These are phyloP conservation scores for Ganoderma lingzhi DNA, from an alignment of 1,284 basidiomycete genomes.

Conservation along the genomic window DNA sequence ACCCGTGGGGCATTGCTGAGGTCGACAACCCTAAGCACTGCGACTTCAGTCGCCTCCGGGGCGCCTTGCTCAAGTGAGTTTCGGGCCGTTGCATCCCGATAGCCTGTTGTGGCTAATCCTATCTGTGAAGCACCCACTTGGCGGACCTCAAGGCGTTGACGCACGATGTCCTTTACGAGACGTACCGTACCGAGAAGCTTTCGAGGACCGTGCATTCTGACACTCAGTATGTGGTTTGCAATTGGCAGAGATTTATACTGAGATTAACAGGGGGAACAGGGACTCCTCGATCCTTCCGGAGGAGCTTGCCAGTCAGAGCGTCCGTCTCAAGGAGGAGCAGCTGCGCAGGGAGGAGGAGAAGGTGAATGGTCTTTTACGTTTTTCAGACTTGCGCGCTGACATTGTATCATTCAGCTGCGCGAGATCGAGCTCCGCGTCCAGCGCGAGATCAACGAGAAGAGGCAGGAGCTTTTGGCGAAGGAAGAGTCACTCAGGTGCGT, in stretches of 20 bases:
- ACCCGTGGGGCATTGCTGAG: constrained; percentile 99
- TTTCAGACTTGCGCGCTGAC: constrained; percentile 8
- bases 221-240: constrained; percentile 63
- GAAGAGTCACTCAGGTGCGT: constrained; percentile 86
- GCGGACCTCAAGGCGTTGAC: constrained; percentile 95
- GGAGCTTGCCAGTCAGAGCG: constrained; percentile 95
- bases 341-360: constrained; percentile 98
- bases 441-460: constrained; percentile 98
- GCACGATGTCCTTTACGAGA: constrained; percentile 94
- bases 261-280: constrained; percentile 45
- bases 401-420: constrained; percentile 67
- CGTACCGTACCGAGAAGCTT: constrained; percentile 98
- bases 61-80: constrained; percentile 86
- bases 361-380: constrained; percentile 47
- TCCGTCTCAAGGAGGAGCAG: constrained; percentile 98
- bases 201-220: constrained; percentile 92
- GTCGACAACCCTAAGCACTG: constrained; percentile 99
- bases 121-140: constrained; percentile 81
- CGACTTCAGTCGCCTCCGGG: constrained; percentile 93
- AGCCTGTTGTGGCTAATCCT: not conserved
- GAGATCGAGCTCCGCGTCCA: constrained; percentile 99
- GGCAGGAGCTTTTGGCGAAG: constrained; percentile 95
- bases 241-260: constrained; percentile 20
- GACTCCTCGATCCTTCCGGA: constrained; percentile 93
- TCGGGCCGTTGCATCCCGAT: not conserved